Percentiles rank a stretch among this genome's conserved stretches.
Conservation (phyloP, 306 rosid genomes). For the Crotalaria pallida region DNA sequence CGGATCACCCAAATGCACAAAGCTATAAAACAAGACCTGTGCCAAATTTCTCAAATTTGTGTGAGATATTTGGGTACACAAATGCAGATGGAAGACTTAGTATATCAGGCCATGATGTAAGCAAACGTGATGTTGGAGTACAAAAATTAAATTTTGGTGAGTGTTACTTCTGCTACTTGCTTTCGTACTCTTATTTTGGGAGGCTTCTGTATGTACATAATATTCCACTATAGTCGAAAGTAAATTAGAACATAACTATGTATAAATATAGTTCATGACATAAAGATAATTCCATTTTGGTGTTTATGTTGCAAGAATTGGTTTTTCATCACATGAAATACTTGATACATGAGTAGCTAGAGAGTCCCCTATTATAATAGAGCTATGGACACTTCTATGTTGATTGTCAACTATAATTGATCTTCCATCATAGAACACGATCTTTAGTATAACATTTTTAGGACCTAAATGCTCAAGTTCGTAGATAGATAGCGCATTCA, state of each 20-base stretch:
- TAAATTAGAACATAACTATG: not conserved
- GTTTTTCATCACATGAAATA: too few species aligned
- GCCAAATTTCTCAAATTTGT: constrained; percentile 47
- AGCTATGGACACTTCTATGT: too few species aligned
- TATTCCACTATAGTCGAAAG: not conserved
- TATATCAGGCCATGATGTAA: constrained; percentile 58
- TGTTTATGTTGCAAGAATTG: too few species aligned
- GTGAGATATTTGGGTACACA: constrained; percentile 49
- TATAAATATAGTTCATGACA: too few species aligned
- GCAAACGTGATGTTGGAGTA: constrained; percentile 43
- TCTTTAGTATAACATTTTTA: too few species aligned
- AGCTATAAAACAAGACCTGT: constrained; percentile 41
- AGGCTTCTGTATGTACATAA: not conserved
- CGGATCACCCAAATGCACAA: constrained; percentile 57
- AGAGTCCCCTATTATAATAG: too few species aligned
- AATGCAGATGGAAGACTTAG: constrained; percentile 67
- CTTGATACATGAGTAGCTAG: too few species aligned
- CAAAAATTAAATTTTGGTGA: constrained; percentile 37
- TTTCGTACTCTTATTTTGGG: not conserved
- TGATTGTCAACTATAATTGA: too few species aligned
- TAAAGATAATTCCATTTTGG: too few species aligned
- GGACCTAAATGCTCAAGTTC: too few species aligned
- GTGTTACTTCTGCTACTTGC: not conserved
- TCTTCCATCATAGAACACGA: too few species aligned
- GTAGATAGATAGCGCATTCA: too few species aligned